These are phyloP conservation scores for Arthrobotrys sinensis DNA, from an alignment of 2,329 filamentous ascomycete genomes.

Conservation along the genomic window DNA sequence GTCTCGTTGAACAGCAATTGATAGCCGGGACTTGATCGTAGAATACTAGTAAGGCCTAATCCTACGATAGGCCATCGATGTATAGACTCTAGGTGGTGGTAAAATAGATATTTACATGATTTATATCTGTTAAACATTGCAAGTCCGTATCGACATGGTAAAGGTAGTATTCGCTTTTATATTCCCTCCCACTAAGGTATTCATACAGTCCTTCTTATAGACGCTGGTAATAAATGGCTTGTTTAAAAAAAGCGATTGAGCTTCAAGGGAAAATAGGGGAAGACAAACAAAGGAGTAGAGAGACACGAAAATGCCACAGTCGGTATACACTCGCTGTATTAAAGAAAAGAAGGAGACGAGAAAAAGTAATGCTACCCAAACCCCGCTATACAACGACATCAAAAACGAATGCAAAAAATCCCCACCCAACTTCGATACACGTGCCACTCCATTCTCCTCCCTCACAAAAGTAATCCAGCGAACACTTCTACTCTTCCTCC, in stretches of 20 bases:
- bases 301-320: not conserved
- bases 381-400: constrained; percentile 9
- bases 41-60: too few relatives aligned
- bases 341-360: not conserved
- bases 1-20: too few relatives aligned
- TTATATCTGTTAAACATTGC: too few relatives aligned
- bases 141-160: too few relatives aligned
- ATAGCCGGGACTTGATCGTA: too few relatives aligned
- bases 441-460: constrained; percentile 28
- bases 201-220: too few relatives aligned
- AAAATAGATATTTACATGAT: too few relatives aligned
- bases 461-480: constrained; percentile 28
- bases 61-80: too few relatives aligned
- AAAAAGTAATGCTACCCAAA: not conserved
- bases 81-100: too few relatives aligned
- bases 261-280: not conserved
- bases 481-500: constrained; percentile 40
- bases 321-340: constrained; percentile 11
- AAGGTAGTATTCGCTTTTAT: not conserved
- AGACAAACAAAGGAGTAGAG: constrained; percentile 7
- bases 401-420: constrained; percentile 1
- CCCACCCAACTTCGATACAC: constrained; percentile 9
- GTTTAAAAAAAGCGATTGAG: not conserved
- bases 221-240: too few relatives aligned
- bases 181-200: not conserved